A percentile compares a stretch with the other conserved stretches of the same genome.
These are phyloP conservation scores for Yamadazyma dushanensis DNA, from an alignment of 1,139 yeast species.

Conservation along the genomic window DNA sequence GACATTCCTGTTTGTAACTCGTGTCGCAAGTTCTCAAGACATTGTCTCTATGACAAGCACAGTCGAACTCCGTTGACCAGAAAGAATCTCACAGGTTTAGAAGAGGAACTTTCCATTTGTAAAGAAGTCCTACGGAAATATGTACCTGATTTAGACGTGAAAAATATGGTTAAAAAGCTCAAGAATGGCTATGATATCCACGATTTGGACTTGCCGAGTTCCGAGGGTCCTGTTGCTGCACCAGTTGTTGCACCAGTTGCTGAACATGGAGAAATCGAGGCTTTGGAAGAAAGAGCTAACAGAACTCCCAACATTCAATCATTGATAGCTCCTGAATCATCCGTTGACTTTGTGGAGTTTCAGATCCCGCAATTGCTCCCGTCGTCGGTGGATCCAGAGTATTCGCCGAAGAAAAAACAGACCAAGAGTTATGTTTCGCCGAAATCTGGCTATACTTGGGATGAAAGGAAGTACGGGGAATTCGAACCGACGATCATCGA, in stretches of 20 bases:
- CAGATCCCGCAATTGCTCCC: constrained; percentile 15
- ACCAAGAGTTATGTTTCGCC: constrained; percentile 12
- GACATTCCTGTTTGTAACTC: constrained; percentile 17
- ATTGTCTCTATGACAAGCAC: constrained; percentile 19
- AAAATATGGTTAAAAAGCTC: constrained; percentile 8
- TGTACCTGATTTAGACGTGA: constrained; percentile 15
- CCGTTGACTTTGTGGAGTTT: constrained; percentile 3
- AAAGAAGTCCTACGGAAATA: constrained; percentile 12
- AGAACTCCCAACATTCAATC: not conserved
- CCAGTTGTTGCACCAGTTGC: too few species aligned
- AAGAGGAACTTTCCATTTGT: constrained; percentile 16
- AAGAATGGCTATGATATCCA: constrained; percentile 17
- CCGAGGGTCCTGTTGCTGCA: too few species aligned
- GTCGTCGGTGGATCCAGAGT: constrained; percentile 7
- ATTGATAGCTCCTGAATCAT: not conserved
- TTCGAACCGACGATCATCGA: constrained; percentile 16
- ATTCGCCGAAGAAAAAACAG: constrained; percentile 3
- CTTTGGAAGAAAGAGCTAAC: not conserved
- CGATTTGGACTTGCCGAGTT: constrained; percentile 13
- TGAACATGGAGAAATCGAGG: not conserved
- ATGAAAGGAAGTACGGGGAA: constrained; percentile 19
- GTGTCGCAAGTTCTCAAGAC: constrained; percentile 18
- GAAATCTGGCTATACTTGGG: constrained; percentile 17
- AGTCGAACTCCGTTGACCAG: constrained; percentile 20
- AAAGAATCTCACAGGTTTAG: constrained; percentile 21